A percentile compares a stretch with the other conserved stretches of the same genome.
Conservation (phyloP, 2,329 filamentous ascomycete species). For the Colletotrichum lentis region DNA sequence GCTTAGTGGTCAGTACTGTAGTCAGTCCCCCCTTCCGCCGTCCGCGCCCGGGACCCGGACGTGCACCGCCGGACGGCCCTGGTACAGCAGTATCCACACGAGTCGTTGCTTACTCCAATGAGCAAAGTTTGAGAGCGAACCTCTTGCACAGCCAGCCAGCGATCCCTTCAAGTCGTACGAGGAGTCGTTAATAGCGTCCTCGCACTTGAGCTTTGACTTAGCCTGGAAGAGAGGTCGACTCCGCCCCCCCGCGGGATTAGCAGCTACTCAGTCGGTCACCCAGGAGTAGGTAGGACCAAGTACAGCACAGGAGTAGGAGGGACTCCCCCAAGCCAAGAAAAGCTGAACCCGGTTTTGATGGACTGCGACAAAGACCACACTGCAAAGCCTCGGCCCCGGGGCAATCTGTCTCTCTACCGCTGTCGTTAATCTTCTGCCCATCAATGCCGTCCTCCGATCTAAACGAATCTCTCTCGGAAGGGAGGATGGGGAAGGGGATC, state of each 20-base stretch:
- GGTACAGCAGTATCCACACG: slow-evolving; percentile 2
- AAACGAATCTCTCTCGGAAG: too few species aligned
- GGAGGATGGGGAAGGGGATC: background rate
- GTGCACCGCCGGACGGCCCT: slow-evolving; percentile 8
- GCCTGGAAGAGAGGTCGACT: background rate
- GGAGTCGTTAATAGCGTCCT: background rate
- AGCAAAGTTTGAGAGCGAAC: slow-evolving; percentile 24
- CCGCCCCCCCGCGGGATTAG: background rate
- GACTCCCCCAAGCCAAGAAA: background rate
- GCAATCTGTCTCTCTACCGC: background rate
- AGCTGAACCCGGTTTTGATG: background rate
- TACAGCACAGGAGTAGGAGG: too few species aligned
- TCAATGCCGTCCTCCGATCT: too few species aligned
- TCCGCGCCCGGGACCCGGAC: slow-evolving; percentile 2
- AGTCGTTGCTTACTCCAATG: slow-evolving; percentile 11
- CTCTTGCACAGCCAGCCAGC: background rate
- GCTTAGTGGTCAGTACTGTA: background rate
- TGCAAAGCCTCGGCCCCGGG: background rate
- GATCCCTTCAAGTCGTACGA: background rate
- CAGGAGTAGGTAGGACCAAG: background rate
- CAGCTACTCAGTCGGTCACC: background rate
- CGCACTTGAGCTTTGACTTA: background rate
- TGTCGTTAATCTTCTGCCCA: background rate
- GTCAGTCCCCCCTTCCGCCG: background rate
- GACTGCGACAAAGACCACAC: background rate